Conservation (phyloP, 306 rosid species). For the Albizia julibrissin region DNA sequence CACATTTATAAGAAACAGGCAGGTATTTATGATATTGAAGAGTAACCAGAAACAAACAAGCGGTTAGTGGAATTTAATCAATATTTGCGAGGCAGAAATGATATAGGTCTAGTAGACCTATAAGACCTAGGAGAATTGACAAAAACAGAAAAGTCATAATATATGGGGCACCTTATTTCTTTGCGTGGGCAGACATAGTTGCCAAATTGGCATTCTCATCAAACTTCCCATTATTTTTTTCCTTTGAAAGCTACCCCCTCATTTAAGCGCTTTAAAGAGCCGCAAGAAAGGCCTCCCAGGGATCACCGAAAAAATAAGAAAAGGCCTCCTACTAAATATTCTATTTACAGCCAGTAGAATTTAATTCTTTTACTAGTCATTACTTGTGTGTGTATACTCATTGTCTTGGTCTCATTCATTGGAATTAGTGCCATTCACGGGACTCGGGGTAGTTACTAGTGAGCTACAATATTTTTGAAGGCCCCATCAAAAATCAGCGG, state of each 20-base stretch:
- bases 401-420: no score
- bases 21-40: no score
- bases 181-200: neutral
- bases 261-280: neutral
- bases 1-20: no score
- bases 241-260: neutral
- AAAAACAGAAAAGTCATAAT: neutral
- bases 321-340: no score
- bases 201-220: conserved; percentile 13
- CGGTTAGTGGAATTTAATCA: neutral
- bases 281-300: neutral
- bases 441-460: no score
- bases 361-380: neutral
- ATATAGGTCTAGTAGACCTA: neutral
- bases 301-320: no score
- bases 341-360: neutral
- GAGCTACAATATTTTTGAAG: neutral
- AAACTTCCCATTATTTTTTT: neutral
- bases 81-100: neutral
- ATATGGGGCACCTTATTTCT: conserved; percentile 1
- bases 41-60: neutral
- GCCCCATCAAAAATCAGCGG: neutral
- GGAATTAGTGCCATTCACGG: neutral
- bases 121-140: neutral
- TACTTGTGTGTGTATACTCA: neutral